Evolutionary conservation across 495 filamentous ascomycete species (phyloP).

Genomic region (Trichoderma asperelloides): DNA sequence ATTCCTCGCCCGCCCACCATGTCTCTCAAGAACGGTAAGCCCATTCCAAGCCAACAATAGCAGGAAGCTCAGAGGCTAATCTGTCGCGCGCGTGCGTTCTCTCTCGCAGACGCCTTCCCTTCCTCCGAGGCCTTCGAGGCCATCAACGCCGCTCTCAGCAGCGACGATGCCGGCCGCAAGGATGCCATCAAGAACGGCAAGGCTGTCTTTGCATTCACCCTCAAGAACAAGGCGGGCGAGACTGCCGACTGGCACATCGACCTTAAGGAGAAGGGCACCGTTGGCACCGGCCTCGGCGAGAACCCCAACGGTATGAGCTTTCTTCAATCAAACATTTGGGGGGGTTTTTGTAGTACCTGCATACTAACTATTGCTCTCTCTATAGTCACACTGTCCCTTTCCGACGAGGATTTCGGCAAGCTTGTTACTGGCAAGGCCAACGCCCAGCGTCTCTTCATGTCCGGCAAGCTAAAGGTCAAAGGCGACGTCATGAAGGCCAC

Average conservation of each 20-base stretch:
- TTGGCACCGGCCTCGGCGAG: conserved; percentile 63
- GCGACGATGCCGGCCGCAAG: conserved; percentile 66
- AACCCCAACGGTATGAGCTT: conserved; percentile 69
- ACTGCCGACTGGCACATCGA: conserved; percentile 89
- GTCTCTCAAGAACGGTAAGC: conserved; percentile 74
- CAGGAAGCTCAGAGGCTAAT: background rate
- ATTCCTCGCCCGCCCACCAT: conserved; percentile 38
- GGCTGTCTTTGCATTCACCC: conserved; percentile 80
- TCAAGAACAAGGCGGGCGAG: conserved; percentile 78
- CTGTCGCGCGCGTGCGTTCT: background rate
- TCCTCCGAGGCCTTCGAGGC: conserved; percentile 84
- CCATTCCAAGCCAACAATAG: background rate
- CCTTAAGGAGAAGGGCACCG: conserved; percentile 79
- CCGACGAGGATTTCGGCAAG: conserved; percentile 75
- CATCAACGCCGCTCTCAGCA: conserved; percentile 66
- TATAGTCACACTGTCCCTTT: conserved; percentile 78
- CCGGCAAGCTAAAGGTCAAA: conserved; percentile 94
- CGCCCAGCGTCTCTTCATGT: conserved; percentile 93
- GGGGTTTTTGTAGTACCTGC: background rate
- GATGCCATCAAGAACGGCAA: conserved; percentile 80
- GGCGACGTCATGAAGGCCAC: conserved; percentile 99
- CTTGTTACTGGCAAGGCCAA: conserved; percentile 85
- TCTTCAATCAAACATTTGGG: background rate
- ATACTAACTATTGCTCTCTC: conserved; percentile 11
- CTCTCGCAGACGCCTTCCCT: conserved; percentile 66